Evolutionary conservation across 2,329 filamentous ascomycete genomes (phyloP), one percentile per base, ranked within the genome.

Genomic region (Trichoderma sp.): DNA sequence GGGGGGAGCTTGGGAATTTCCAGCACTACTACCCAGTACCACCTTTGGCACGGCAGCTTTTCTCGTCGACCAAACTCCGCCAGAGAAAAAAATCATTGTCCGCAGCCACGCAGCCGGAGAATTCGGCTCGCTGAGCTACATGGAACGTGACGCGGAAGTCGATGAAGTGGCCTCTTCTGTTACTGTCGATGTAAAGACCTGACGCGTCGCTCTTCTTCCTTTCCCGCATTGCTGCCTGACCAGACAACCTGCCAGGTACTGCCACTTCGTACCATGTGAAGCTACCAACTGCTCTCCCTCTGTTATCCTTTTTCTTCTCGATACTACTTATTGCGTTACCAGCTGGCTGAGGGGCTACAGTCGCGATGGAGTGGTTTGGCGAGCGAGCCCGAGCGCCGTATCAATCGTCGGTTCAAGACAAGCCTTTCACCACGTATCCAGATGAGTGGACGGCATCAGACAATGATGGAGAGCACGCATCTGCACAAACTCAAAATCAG

Each of bases 81-180:
- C 51, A 66, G 63, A 26, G 24, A 66, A 56, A 49, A 21, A 49
- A 21, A 21, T 56, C 46, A 52, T 54, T 26, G n/a, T 68, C 24
- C 39, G 65, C 54, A 24, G 60, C 34, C 52, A 66, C 61, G 21
- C 43, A 58, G 55, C 59, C 68, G 68, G 63, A 60, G 30, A 52
- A 46, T 46, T 68, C 65, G 59, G 68, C 49, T 43, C 58, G 18
- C 16, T 37, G 32, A 24, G 26, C 58, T 55, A 49, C 11, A 66
- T 14, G 59, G 66, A 55, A 69, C 66, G 60, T 56, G 32, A 51
- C 34, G 49, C 49, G 46, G 30, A 37, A 66, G 66, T 70, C 71
- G 74, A 76, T 79, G 74, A 77, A 72, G 72, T 79, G 76, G 74
- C 76, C 75, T 77, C 72, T 76, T 75, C 68, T 66, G 63, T 68